Base-by-base conservation (phyloP, 1,139 yeast genomes). In the Arxiozyma heterogenica region DNA sequence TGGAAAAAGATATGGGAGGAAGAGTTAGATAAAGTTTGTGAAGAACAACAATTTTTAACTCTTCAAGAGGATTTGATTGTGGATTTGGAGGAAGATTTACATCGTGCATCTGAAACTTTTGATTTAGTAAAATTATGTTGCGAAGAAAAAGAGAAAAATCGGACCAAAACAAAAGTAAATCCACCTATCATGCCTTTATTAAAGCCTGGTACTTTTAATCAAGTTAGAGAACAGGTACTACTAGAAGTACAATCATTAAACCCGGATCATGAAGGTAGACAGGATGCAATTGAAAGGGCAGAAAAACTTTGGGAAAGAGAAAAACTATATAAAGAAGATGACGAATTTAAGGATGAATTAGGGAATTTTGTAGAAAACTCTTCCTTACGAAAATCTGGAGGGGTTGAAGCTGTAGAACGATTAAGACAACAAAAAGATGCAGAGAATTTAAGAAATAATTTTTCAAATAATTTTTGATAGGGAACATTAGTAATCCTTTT, bases 1-100 rank as follows among this genome's bases (percentile, higher is more conserved):
- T 90, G 98, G 96, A 87, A 89, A 66, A 82, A 81, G 61, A 84
- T 89, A 30, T 93, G 98, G 98, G 96, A 91, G 67, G 75, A 84
- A 6, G 97, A 91, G 64, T 77, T 93, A 56, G 95, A 89, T 60
- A 84, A 84, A 48, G 94, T 93, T 23, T 86, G 96, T 58, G 96
- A 89, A 62, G 97, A 91, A 64, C 98, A 93, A 68, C 95, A 91
- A 61, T 89, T 89, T 66, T 82, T 91, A 71, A 86, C 87, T 58
- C 76, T 90, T 39, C 98, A 93, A 68, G 96, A 88, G 63, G 96
- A 88, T 59, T 78, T 93, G 57, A 81, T 91, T 4, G 79, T 76
- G 42, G 95, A 93, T 66, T 72, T 93, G 61, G 81, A 80, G 51
- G 95, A 88, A 57, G 98, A 93, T 70, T 72, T 93, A 48, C 79